phyloP scores from a whole-genome alignment of 1,284 basidiomycete species.

The Pascua sp. region DNA sequence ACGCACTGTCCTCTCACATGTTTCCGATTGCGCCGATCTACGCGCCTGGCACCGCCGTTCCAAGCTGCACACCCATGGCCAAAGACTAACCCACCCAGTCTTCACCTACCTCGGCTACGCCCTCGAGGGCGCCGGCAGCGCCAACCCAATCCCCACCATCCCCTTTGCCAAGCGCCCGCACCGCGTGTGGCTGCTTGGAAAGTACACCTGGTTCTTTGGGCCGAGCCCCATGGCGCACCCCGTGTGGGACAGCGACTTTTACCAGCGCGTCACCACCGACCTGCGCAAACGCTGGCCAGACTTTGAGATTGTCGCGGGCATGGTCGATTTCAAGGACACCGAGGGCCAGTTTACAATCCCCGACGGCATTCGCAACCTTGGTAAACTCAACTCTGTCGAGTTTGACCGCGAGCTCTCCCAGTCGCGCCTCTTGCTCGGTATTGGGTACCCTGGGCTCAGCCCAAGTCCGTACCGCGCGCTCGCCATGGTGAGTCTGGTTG shows the following conservation, averaged over 20 bases:
- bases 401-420: constrained; percentile 9
- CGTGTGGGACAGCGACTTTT: constrained; percentile 6
- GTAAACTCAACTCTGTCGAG: constrained; percentile 13
- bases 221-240: too few relatives aligned
- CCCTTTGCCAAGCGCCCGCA: constrained; percentile 8
- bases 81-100: neutral
- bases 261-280: constrained; percentile 11
- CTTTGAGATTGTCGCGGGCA: constrained; percentile 13
- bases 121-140: neutral
- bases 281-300: constrained; percentile 14
- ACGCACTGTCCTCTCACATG: too few relatives aligned
- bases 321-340: neutral
- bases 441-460: constrained; percentile 19
- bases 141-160: neutral
- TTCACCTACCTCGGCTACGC: constrained; percentile 8
- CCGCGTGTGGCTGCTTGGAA: constrained; percentile 21
- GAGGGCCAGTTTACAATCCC: constrained; percentile 11
- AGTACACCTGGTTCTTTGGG: constrained; percentile 17
- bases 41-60: neutral
- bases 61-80: neutral
- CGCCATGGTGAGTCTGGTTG: neutral
- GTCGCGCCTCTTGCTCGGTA: constrained; percentile 22
- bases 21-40: neutral
- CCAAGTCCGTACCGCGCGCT: constrained; percentile 22
- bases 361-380: constrained; percentile 18